Percentiles rank a stretch among this genome's conserved stretches.
Evolutionary conservation across 129 eudicot species (phyloP).

Genomic region (Calendula officinalis): DNA sequence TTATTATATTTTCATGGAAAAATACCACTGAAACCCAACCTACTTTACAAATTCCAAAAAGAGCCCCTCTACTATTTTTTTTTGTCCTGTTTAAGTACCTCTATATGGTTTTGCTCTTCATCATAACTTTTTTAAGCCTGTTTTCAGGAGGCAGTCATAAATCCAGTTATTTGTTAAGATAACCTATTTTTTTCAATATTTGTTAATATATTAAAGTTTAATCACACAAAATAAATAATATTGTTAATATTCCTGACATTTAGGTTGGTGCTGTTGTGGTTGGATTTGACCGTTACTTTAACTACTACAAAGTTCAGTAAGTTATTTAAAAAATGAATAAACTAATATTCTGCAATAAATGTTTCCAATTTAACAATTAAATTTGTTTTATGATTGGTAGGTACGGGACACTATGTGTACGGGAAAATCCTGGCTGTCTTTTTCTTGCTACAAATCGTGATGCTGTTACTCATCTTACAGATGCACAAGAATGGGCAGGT

Average conservation of each 20-base stretch:
- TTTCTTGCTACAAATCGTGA: constrained; percentile 98
- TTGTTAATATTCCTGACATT: constrained; percentile 22
- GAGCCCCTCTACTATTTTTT: too few relatives aligned
- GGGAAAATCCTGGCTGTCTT: constrained; percentile 98
- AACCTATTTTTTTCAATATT: not conserved
- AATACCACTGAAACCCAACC: too few relatives aligned
- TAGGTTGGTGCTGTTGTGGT: constrained; percentile 99
- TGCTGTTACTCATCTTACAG: constrained; percentile 96
- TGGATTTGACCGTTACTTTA: constrained; percentile 97
- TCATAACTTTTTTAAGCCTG: not conserved
- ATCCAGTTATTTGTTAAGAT: constrained; percentile 7
- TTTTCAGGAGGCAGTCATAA: constrained; percentile 3
- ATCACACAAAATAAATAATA: not conserved
- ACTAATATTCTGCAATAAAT: not conserved
- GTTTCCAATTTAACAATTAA: not conserved
- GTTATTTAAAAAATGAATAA: constrained; percentile 28
- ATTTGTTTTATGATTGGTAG: constrained; percentile 33
- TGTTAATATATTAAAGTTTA: too few relatives aligned
- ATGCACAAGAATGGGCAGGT: constrained; percentile 99
- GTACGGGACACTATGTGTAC: constrained; percentile 94
- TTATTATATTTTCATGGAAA: not conserved
- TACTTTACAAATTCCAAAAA: too few relatives aligned
- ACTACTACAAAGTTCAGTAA: constrained; percentile 97
- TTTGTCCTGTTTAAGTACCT: not conserved
- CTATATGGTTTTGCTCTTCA: not conserved